phyloP scores from a whole-genome alignment of 2,329 filamentous ascomycete genomes.

The Chaetomiaceae sp. region DNA sequence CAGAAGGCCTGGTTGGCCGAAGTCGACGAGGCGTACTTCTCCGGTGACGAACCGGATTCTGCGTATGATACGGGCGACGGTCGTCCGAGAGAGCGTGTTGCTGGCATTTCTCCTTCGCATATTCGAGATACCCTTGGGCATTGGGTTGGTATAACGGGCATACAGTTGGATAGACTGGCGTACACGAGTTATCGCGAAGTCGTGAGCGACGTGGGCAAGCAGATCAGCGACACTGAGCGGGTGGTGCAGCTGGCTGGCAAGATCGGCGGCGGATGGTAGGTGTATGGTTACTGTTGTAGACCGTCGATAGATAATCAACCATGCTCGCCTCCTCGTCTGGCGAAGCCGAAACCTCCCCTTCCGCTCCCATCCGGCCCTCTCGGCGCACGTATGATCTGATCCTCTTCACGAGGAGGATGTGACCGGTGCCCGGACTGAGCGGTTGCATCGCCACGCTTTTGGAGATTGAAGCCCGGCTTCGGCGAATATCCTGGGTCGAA shows the following conservation, averaged over 20 bases:
- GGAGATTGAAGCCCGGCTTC: constrained; percentile 53
- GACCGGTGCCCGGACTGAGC: constrained; percentile 36
- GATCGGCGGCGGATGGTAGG: constrained; percentile 88
- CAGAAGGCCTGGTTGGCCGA: constrained; percentile 81
- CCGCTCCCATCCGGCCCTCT: constrained; percentile 74
- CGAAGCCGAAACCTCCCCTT: constrained; percentile 74
- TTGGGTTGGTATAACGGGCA: constrained; percentile 70
- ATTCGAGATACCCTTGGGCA: constrained; percentile 67
- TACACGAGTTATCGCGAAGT: constrained; percentile 90
- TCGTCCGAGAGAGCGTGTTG: constrained; percentile 43
- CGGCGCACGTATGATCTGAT: constrained; percentile 68
- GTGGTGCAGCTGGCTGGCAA: constrained; percentile 87
- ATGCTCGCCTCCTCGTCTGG: constrained; percentile 52
- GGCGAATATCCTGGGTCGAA: constrained; percentile 72
- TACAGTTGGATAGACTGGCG: constrained; percentile 66
- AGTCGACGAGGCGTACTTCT: constrained; percentile 89
- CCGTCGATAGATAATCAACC: constrained; percentile 38
- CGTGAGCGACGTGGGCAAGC: constrained; percentile 89
- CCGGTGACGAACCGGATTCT: constrained; percentile 55
- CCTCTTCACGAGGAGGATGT: constrained; percentile 52
- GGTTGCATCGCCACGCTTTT: constrained; percentile 39
- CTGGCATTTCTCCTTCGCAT: constrained; percentile 61
- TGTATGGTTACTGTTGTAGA: constrained; percentile 9
- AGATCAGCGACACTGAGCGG: constrained; percentile 65
- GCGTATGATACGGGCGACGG: constrained; percentile 28